Base-by-base conservation (phyloP, 441 rosid species). In the Metrosideros polymorpha region DNA sequence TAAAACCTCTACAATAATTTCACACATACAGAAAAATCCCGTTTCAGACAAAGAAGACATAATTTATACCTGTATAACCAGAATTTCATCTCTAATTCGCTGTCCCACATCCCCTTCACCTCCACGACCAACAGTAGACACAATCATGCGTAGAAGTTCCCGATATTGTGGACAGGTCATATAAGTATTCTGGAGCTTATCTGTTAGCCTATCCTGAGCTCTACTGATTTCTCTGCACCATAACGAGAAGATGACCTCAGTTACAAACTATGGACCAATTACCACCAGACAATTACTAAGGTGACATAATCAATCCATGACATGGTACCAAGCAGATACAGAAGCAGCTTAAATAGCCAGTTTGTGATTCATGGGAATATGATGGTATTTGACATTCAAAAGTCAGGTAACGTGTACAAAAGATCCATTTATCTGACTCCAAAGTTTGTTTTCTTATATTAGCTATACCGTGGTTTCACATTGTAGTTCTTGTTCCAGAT, bases 31-130 rank as follows among this genome's bases (percentile, higher is more conserved):
- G 47, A 71, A 71, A 71, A 71, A 22, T 71, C 47, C n/a, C n/a
- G 30, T 22, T 51, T 45, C 84, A 8, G n/a, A 54, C 59, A 77
- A 35, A 42, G 52, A 54, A 27, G 52, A 59, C 25, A 56, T 57
- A 47, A 32, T 53, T 57, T 50, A 55, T 75, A 98, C 99, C 98
- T 98, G 99, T 88, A 98, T 94, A 88, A 98, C 99, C 79, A 98
- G 90, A 89, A 98, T 98, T 89, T 98, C 99, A 91, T 98, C 99
- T 55, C 99, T 94, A 91, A 98, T 98, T 88, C 99, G 94, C 89
- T 98, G 99, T 83, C 99, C 99, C 43, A 96, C 98, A 90, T 98
- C 99, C 85, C 99, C 99, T 91, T 98, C 98, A 88, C 99, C 99
- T 71, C 99, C 99, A 87, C 99, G 94, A 84, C 99, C 99, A 90